These are phyloP conservation scores for Podospora didyma DNA, from an alignment of 495 filamentous ascomycete species.

Conservation along the genomic window DNA sequence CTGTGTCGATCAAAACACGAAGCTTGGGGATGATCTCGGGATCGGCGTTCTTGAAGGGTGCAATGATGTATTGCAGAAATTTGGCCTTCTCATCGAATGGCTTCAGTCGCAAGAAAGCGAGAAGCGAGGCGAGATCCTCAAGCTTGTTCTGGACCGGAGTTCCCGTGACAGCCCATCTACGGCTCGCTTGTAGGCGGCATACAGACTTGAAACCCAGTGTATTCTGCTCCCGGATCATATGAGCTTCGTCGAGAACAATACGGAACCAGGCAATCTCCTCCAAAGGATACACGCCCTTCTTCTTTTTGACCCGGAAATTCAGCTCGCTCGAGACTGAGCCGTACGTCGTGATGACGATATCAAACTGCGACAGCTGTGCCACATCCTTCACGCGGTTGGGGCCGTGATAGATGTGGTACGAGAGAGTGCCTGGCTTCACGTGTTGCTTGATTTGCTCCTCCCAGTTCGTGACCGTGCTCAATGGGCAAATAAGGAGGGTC, in stretches of 20 bases:
- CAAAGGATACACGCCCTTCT: conserved; percentile 60
- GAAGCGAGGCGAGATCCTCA: conserved; percentile 84
- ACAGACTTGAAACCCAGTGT: conserved; percentile 79
- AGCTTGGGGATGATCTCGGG: conserved; percentile 78
- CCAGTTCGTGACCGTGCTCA: conserved; percentile 91
- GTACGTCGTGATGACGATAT: conserved; percentile 91
- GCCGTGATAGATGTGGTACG: conserved; percentile 82
- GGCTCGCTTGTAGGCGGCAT: conserved; percentile 73
- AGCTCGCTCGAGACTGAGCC: conserved; percentile 79
- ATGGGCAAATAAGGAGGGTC: conserved; percentile 84
- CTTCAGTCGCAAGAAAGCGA: conserved; percentile 79
- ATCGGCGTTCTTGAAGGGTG: conserved; percentile 76
- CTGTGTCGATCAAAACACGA: conserved; percentile 85
- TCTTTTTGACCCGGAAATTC: conserved; percentile 53
- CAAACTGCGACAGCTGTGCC: conserved; percentile 63
- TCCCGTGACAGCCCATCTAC: conserved; percentile 94
- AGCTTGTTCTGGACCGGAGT: conserved; percentile 89
- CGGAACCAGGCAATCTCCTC: conserved; percentile 85
- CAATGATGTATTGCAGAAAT: conserved; percentile 74
- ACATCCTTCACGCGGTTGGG: conserved; percentile 63
- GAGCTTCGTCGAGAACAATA: conserved; percentile 93
- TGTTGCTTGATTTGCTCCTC: conserved; percentile 83
- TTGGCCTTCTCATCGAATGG: conserved; percentile 77
- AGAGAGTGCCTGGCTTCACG: conserved; percentile 55
- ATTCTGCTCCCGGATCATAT: conserved; percentile 81